Percentiles rank a stretch among this genome's conserved stretches.
Evolutionary conservation across 202 grass and related monocot species (phyloP).

Genomic region (Miscanthus sacchariflorus): DNA sequence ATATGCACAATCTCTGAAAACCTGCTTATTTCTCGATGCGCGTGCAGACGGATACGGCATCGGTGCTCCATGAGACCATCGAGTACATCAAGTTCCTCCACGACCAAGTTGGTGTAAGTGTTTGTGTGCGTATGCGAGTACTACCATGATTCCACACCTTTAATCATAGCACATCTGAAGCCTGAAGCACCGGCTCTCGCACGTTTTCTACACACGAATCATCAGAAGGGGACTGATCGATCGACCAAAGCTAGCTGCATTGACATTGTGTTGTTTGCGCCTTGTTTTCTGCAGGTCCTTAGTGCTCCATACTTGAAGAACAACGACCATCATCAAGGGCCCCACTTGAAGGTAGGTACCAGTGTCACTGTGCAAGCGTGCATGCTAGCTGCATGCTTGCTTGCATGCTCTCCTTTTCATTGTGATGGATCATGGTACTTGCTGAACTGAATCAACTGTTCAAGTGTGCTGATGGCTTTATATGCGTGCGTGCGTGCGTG

Average conservation of each 20-base stretch:
- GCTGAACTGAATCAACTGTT: not conserved
- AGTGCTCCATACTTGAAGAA: slow-evolving; percentile 97
- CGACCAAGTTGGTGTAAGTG: slow-evolving; percentile 90
- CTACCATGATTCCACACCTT: slow-evolving; percentile 39
- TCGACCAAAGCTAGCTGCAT: slow-evolving; percentile 17
- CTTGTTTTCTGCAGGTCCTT: slow-evolving; percentile 64
- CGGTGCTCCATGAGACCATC: slow-evolving; percentile 97
- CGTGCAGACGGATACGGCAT: slow-evolving; percentile 97
- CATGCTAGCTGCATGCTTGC: not conserved
- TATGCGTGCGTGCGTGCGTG: not conserved
- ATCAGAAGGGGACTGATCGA: slow-evolving; percentile 50
- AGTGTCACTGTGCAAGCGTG: slow-evolving; percentile 26
- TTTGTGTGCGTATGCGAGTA: slow-evolving; percentile 24
- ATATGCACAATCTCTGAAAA: slow-evolving; percentile 35
- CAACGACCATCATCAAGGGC: slow-evolving; percentile 75
- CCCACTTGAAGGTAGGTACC: slow-evolving; percentile 71
- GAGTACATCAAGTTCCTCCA: slow-evolving; percentile 99
- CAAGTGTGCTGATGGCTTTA: not conserved
- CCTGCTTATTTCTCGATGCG: slow-evolving; percentile 53
- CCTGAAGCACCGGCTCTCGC: slow-evolving; percentile 37
- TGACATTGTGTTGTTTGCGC: slow-evolving; percentile 33
- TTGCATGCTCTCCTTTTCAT: slow-evolving; percentile 12
- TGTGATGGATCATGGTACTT: slow-evolving; percentile 43
- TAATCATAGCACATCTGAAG: slow-evolving; percentile 51
- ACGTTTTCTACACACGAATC: slow-evolving; percentile 53